Conservation (phyloP, 1,284 basidiomycete species). For the Cryptococcus maquisensis region DNA sequence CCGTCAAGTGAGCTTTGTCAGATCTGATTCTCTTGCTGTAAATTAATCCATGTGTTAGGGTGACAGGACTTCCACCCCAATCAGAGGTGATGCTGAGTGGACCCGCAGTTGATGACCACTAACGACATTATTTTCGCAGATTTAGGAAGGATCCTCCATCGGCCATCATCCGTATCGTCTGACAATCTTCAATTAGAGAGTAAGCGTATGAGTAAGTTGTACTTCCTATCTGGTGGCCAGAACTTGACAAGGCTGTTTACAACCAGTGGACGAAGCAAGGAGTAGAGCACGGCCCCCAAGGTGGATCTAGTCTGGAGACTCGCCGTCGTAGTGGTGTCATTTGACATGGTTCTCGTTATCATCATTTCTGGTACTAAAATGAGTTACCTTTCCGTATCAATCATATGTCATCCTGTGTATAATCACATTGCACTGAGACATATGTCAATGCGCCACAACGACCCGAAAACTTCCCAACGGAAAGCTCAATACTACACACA, state of each 20-base stretch:
- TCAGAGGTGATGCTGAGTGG: conserved; percentile 5
- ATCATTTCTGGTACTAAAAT: not conserved
- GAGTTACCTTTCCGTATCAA: no score
- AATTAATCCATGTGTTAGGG: not conserved
- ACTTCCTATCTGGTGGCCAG: no score
- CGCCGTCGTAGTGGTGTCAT: no score
- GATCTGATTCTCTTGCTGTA: not conserved
- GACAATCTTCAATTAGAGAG: conserved; percentile 1
- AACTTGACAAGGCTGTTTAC: no score
- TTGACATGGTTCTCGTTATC: not conserved
- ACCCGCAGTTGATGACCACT: not conserved
- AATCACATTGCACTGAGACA: no score
- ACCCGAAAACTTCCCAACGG: no score
- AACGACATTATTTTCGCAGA: not conserved
- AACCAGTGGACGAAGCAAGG: no score
- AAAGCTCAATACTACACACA: no score
- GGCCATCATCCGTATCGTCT: conserved; percentile 7
- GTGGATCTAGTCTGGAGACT: no score
- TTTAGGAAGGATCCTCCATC: conserved; percentile 11
- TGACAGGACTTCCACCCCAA: conserved; percentile 1
- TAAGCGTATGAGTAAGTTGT: conserved; percentile 8
- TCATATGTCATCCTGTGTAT: no score
- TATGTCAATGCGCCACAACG: no score
- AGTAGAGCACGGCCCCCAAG: no score
- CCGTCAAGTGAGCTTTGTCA: not conserved